Percentiles rank a stretch among this genome's conserved stretches.
phyloP scores from a whole-genome alignment of 345 rosid species.

The Capsella bursapastoris region DNA sequence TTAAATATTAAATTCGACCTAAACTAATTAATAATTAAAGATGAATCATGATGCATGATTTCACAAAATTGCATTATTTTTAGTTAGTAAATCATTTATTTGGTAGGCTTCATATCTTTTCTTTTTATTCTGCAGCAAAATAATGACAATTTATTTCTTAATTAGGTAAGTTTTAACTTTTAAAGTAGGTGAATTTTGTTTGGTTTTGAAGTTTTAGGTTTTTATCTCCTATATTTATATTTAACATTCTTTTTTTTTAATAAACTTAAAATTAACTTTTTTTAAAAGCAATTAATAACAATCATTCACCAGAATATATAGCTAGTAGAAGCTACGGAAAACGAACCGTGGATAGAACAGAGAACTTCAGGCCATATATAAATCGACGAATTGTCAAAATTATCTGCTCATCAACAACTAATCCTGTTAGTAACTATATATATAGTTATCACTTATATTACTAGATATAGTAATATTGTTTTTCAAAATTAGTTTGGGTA shows the following conservation, averaged over 20 bases:
- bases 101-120: neutral
- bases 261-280: neutral
- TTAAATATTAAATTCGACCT: neutral
- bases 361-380: neutral
- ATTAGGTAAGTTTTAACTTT: neutral
- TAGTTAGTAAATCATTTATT: neutral
- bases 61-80: neutral
- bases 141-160: neutral
- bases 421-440: too few species aligned
- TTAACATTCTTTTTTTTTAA: neutral
- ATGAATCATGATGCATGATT: conserved; percentile 1
- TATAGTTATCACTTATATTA: too few species aligned
- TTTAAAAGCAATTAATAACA: neutral
- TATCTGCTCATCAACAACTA: too few species aligned
- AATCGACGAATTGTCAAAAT: too few species aligned
- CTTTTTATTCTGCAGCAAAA: neutral
- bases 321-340: conserved; percentile 5
- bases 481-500: too few species aligned
- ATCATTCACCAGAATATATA: neutral
- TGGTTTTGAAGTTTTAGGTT: neutral
- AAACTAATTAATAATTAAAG: neutral
- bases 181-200: neutral
- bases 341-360: neutral
- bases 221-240: neutral
- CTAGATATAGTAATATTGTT: too few species aligned